Base-by-base conservation (phyloP, 176 grass and related monocot species). In the Lolium multiflorum region DNA sequence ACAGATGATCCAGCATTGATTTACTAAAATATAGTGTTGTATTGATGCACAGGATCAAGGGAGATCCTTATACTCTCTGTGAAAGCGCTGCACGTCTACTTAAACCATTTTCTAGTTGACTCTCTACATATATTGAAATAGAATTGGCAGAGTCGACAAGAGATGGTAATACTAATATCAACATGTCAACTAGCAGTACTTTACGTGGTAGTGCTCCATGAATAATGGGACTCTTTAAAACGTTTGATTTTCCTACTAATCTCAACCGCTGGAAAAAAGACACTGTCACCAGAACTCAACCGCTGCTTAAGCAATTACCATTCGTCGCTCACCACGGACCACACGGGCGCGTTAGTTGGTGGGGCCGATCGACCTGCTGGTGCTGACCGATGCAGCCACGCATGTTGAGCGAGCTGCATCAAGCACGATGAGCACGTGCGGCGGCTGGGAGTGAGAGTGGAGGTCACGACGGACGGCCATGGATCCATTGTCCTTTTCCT, bases 381-480 rank as follows among this genome's bases (percentile, higher is more conserved):
- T 63, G 82, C 73, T n/a, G 3, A 3, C 38, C 67, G 74, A 74
- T 75, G 71, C 74, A 56, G 4, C 3, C 24, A 66, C 81, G 68
- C 85, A 68, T 68, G 76, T 16, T 21, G 9, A 62, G 39, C 25
- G 31, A 35, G 31, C 31, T 28, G 61, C 78, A 84, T 38, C 67
- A 73, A 70, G 68, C 89, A 87, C 89, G 85, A 87, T 58, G 85
- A 84, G 85, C 85, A 91, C 81, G 85, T 91, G 85, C 76, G 80
- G 49, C 25, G 57, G 80, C 37, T 65, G 16, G 4, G 41, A 35
- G 0, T 43, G 44, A 54, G 63, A 57, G 65, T 75, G 81, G 76
- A 17, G 20, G 24, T 12, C 80, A 67, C 81, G 75, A 48, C 72
- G 81, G 84, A 35, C 80, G 74, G 79, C 22, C 12, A 35, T 43